Evolutionary conservation across 2,329 filamentous ascomycete species (phyloP), one percentile per base, ranked within the genome.

Genomic region (Xylaria multiplex): DNA sequence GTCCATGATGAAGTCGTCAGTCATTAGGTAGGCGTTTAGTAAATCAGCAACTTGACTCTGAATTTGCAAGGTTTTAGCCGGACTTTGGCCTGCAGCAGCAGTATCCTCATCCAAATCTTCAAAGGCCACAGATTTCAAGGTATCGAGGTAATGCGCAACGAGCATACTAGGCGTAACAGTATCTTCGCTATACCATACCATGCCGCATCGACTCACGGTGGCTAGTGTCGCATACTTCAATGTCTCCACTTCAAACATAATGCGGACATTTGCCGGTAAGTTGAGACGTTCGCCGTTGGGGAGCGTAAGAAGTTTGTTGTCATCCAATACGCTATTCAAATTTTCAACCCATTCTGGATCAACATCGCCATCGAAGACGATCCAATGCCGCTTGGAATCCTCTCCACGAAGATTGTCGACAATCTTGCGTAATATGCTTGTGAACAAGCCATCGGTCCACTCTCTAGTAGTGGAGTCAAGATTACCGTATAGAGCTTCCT

Each of bases 341-440:
- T 99, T 99, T 79, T 99, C 96, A 71, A 99, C 96, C 96, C 96
- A 99, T 79, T 98, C 96, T 0, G 96, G 96, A 79, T 99, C 96
- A 68, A 99, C 96, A 78, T 99, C 96, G 68, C 96, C 96, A 78
- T 99, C 96, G 75, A 99, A 99, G 5, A 99, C 92, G 74, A 99
- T 98, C 96, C 96, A 99, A 79, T 99, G 96, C 62, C 96, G 90
- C 82, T 99, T 99, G 35, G 90, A 88, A 77, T 98, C 95, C 79
- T 99, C 96, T 59, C 96, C 96, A 83, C 96, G 93, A 58, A 99
- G 87, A 77, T 99, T 99, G 79, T 99, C 96, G 59, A 99, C 95
- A 73, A 99, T 98, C 83, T 98, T 99, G 75, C 96, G 91, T 48
- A 99, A 84, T 70, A 97, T 99, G 77, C 95, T 97, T 8, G 96